These are phyloP conservation scores for Apiospora arundinis DNA, from an alignment of 2,329 filamentous ascomycete species.

Conservation along the genomic window DNA sequence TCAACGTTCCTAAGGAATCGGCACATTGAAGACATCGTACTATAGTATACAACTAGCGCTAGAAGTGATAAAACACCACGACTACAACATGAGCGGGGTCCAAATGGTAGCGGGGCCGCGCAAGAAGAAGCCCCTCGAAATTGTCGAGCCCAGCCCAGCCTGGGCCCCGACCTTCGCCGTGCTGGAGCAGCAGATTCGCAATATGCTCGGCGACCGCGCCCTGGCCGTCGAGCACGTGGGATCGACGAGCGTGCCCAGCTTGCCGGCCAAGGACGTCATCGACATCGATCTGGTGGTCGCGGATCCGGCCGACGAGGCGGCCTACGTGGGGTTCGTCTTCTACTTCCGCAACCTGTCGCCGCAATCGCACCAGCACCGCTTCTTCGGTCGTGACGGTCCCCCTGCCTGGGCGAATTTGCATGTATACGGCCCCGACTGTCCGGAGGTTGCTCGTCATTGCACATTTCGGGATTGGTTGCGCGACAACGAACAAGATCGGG, in stretches of 20 bases:
- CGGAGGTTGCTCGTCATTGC: conserved; percentile 49
- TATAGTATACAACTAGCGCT: background rate
- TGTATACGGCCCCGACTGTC: conserved; percentile 51
- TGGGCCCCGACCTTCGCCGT: conserved; percentile 22
- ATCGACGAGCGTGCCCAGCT: conserved; percentile 55
- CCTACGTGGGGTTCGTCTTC: conserved; percentile 55
- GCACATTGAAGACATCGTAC: background rate
- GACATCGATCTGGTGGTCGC: conserved; percentile 57
- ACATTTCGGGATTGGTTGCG: conserved; percentile 54
- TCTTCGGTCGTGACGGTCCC: conserved; percentile 50
- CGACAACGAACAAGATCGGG: conserved; percentile 44
- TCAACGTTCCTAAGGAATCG: background rate
- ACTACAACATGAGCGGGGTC: background rate
- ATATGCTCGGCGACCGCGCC: conserved; percentile 43
- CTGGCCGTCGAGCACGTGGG: conserved; percentile 53
- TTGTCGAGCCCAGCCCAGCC: conserved; percentile 23
- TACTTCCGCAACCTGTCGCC: conserved; percentile 54
- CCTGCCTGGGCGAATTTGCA: conserved; percentile 57
- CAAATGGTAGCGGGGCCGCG: conserved; percentile 14
- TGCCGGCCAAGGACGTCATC: conserved; percentile 58
- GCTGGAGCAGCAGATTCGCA: conserved; percentile 35
- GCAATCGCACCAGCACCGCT: conserved; percentile 47
- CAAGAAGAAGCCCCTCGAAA: conserved; percentile 2
- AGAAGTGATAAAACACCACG: conserved; percentile 1
- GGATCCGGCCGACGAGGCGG: conserved; percentile 46